Conservation (phyloP, 2,329 filamentous ascomycete species). For the Pseudogymnoascus sp. region DNA sequence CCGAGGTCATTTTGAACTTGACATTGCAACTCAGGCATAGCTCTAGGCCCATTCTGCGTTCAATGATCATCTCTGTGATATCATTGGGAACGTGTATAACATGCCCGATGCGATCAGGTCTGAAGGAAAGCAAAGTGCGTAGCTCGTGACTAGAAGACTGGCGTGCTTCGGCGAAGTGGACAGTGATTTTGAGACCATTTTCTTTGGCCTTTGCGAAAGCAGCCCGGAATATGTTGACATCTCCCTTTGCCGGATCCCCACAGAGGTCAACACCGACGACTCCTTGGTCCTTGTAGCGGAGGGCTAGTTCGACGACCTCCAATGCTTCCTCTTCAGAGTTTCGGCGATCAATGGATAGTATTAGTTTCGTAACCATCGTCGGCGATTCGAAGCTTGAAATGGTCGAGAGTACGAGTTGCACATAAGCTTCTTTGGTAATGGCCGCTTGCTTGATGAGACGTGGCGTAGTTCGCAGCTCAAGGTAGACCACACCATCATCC, state of each 20-base stretch:
- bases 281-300: constrained; percentile 41
- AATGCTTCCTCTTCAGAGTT: constrained; percentile 48
- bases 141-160: constrained; percentile 53
- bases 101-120: constrained; percentile 64
- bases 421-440: constrained; percentile 51
- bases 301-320: constrained; percentile 56
- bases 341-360: constrained; percentile 66
- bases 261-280: constrained; percentile 73
- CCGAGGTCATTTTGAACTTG: constrained; percentile 60
- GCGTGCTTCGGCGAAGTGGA: constrained; percentile 69
- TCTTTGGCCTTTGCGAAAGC: constrained; percentile 50
- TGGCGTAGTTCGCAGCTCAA: constrained; percentile 75
- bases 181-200: constrained; percentile 52
- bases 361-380: constrained; percentile 52
- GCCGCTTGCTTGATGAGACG: constrained; percentile 44
- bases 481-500: constrained; percentile 63
- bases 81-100: constrained; percentile 63
- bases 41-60: constrained; percentile 55
- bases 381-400: constrained; percentile 42
- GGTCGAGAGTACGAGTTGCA: constrained; percentile 55
- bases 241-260: constrained; percentile 59
- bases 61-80: constrained; percentile 47
- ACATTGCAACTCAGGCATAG: constrained; percentile 77
- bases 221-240: constrained; percentile 49
- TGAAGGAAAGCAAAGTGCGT: constrained; percentile 52